Evolutionary conservation across 441 rosid species (phyloP), one percentile per base, ranked within the genome.

Genomic region (Populus tomentosa): DNA sequence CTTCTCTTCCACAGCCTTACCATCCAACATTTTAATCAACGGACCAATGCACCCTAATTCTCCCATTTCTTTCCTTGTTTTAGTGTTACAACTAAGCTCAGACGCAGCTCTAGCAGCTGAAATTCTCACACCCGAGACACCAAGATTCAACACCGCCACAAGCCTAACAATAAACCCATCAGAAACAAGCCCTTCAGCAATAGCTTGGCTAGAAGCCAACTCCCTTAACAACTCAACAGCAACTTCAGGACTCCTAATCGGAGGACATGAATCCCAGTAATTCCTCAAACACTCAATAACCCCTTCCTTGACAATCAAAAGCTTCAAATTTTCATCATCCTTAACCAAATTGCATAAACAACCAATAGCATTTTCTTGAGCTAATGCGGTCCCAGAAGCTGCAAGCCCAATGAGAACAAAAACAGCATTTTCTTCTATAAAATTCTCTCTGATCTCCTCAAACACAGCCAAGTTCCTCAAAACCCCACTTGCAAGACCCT

Each of bases 401-500:
- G 86, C 90, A 9, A 94, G 87, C 28, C 86, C 82, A 10, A 92
- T 71, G 14, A 95, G 87, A 33, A 89, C 94, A 24, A 69, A 78
- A 50, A 88, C 80, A 0, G 92, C 97, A 38, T 86, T 86, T 61
- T 94, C 99, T 78, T 95, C 97, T 0, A 89, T 74, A 13, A 95
- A 89, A 85, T 88, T 90, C 86, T 91, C 93, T 82, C 75, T 88
- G 20, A 80, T 87, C 76, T 95, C 98, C 11, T 53, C 42, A 46
- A 89, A 85, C 0, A 74, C 80, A 7, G 98, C 92, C 2, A 95
- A 82, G 70, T 90, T 94, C 77, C 88, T 88, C 86, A 95, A 82
- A 7, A 92, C 99, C 2, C 93, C 95, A 1, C 95, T 95, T 0
- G 98, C 99, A 69, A 88, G 90, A 63, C 88, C 97, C 72, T 92